Conservation (phyloP, 106 monocot species). For the Apostasia shenzhenica region DNA sequence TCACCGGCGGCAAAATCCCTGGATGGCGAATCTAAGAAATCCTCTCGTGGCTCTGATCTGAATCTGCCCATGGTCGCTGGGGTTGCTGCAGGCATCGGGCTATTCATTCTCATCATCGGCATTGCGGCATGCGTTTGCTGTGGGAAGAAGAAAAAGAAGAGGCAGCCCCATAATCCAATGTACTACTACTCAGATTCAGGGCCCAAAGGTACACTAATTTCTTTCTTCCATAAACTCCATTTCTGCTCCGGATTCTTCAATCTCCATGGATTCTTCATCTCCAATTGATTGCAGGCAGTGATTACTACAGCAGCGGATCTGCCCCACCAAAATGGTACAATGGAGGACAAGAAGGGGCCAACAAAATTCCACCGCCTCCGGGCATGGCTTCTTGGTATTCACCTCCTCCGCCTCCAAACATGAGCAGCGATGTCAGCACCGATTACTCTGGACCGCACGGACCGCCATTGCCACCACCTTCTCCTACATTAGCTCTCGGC, state of each 20-base stretch:
- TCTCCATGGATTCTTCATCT: no score
- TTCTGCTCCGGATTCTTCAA: no score
- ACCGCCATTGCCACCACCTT: constrained; percentile 30
- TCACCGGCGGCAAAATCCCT: not conserved
- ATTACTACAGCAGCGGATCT: constrained; percentile 11
- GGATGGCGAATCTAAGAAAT: not conserved
- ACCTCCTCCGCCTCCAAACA: constrained; percentile 13
- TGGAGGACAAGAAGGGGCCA: constrained; percentile 4
- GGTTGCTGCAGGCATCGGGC: constrained; percentile 14
- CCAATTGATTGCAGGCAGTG: not conserved
- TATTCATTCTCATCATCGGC: constrained; percentile 25
- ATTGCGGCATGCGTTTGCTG: constrained; percentile 9
- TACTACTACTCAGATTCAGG: constrained; percentile 8
- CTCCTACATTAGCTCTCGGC: constrained; percentile 29
- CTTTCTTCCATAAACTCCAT: not conserved
- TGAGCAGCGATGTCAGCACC: constrained; percentile 31
- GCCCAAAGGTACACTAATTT: constrained; percentile 8
- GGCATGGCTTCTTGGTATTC: constrained; percentile 12
- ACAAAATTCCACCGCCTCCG: constrained; percentile 27
- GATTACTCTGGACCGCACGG: constrained; percentile 53
- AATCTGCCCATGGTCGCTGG: constrained; percentile 22
- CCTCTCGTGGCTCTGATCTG: not conserved
- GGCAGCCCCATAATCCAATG: not conserved
- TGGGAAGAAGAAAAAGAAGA: constrained; percentile 26
- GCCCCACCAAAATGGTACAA: constrained; percentile 18